phyloP scores from a whole-genome alignment of 1,139 yeast species.

The Lodderomyces metapsilosis region DNA sequence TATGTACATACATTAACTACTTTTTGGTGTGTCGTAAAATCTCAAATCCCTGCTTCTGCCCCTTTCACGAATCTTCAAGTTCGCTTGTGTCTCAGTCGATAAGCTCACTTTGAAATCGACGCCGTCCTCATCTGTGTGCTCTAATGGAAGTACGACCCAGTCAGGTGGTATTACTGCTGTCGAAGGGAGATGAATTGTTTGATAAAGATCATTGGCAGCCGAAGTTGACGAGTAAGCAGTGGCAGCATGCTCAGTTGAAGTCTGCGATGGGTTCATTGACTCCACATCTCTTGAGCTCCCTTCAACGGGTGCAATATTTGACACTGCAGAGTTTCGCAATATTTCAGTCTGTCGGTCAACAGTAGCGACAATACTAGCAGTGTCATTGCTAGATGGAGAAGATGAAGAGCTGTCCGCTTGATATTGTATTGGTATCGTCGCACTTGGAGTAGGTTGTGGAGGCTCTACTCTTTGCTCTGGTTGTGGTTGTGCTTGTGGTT shows the following conservation, averaged over 20 bases:
- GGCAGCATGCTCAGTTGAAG: not conserved
- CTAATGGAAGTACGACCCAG: constrained; percentile 34
- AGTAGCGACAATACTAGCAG: not conserved
- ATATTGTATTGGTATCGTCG: not conserved
- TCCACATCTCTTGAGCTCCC: constrained; percentile 6
- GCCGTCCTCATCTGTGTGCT: constrained; percentile 12
- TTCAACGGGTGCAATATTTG: constrained; percentile 1
- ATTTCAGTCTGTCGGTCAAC: not conserved
- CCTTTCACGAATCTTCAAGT: constrained; percentile 14
- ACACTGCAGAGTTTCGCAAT: not conserved
- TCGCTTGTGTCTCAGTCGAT: constrained; percentile 19
- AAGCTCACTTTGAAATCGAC: constrained; percentile 20
- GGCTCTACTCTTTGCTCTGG: constrained; percentile 3
- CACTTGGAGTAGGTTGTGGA: not conserved
- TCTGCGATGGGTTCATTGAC: constrained; percentile 1
- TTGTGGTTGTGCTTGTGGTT: constrained; percentile 5
- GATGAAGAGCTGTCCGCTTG: not conserved
- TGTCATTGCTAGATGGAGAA: not conserved
- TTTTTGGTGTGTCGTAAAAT: constrained; percentile 10
- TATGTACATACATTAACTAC: not conserved
- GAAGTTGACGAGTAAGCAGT: constrained; percentile 1
- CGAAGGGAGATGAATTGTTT: constrained; percentile 17
- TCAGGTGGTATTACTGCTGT: constrained; percentile 34
- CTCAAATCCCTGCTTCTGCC: constrained; percentile 10
- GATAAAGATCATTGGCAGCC: constrained; percentile 3